Evolutionary conservation across 208 protist genomes (phyloP).

Genomic region (Leishmania amazonensis): DNA sequence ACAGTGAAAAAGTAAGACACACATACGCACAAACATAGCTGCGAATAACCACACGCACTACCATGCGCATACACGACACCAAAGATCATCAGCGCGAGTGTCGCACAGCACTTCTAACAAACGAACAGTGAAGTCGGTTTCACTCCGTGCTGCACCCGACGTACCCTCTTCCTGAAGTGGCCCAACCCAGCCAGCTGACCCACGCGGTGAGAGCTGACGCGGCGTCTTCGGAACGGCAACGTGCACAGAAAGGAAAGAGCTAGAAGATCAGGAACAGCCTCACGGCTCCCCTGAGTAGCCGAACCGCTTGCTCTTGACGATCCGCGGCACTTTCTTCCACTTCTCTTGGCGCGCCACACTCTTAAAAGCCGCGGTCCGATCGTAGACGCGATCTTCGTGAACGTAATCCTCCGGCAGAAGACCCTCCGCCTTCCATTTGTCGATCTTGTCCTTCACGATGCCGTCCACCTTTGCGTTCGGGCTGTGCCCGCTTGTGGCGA

Average conservation of each 20-base stretch:
- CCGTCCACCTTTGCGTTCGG: conserved; percentile 87
- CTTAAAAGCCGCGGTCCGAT: conserved; percentile 80
- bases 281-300: conserved; percentile 81
- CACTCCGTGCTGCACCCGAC: neutral
- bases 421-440: conserved; percentile 91
- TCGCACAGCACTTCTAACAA: neutral
- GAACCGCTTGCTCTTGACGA: conserved; percentile 75
- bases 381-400: conserved; percentile 85
- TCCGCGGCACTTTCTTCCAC: conserved; percentile 84
- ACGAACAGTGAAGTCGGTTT: neutral
- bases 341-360: conserved; percentile 77
- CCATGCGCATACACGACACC: neutral
- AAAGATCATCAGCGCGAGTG: conserved; percentile 2
- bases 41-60: neutral
- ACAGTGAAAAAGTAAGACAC: neutral
- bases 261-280: conserved; percentile 3
- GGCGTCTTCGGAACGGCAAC: neutral
- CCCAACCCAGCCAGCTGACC: neutral
- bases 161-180: neutral
- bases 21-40: neutral
- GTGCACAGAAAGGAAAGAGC: neutral
- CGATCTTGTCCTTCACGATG: conserved; percentile 92
- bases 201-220: neutral
- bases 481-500: conserved; percentile 51
- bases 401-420: conserved; percentile 89